These are phyloP conservation scores for Stagonosporopsis cucurbitacearum DNA, from an alignment of 2,329 filamentous ascomycete species.

Conservation along the genomic window DNA sequence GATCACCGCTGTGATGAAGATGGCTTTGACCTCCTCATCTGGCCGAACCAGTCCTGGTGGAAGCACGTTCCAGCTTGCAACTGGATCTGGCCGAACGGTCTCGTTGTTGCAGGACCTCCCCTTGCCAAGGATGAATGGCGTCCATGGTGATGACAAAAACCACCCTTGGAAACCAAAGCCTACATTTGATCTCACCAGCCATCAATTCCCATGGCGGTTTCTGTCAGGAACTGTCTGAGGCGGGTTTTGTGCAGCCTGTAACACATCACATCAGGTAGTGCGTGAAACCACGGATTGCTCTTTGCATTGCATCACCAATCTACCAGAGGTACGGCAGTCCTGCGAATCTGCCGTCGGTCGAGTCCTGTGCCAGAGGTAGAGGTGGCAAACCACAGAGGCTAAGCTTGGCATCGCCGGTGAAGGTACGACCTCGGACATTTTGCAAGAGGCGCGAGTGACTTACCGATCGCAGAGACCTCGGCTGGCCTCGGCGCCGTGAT, in stretches of 20 bases:
- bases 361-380: background rate
- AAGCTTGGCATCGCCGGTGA: constrained; percentile 3
- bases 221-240: constrained; percentile 41
- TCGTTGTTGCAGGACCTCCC: constrained; percentile 44
- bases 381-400: background rate
- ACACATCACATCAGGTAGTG: background rate
- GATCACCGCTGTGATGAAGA: constrained; percentile 42
- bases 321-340: background rate
- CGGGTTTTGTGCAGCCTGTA: background rate
- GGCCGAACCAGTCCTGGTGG: constrained; percentile 39
- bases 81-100: constrained; percentile 42
- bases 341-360: background rate
- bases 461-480: background rate
- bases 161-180: constrained; percentile 40
- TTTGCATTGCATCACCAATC: background rate
- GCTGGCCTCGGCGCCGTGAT: background rate
- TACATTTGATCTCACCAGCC: constrained; percentile 38
- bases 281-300: background rate
- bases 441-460: background rate
- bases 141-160: constrained; percentile 34
- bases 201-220: constrained; percentile 46
- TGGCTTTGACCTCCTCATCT: constrained; percentile 28
- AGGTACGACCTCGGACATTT: background rate
- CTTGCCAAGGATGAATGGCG: constrained; percentile 36
- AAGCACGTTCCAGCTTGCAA: constrained; percentile 45